These are phyloP conservation scores for Metschnikowia koreensis DNA, from an alignment of 805 yeast genomes.

Conservation along the genomic window DNA sequence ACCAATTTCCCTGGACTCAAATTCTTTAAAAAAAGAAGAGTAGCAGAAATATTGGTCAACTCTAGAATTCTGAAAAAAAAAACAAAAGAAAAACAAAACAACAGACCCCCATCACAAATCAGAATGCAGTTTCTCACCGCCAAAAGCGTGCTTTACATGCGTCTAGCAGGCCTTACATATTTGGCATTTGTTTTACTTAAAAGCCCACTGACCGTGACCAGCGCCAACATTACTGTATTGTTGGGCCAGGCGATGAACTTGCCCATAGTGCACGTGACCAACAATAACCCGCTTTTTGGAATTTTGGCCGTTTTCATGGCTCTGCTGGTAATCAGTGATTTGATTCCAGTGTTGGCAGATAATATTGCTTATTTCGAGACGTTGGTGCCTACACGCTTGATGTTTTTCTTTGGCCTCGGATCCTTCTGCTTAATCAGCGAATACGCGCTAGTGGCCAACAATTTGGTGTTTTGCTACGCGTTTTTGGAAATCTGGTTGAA, in stretches of 20 bases:
- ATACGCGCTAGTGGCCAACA: slow-evolving; percentile 54
- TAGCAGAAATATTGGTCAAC: too few relatives aligned
- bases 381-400: slow-evolving; percentile 56
- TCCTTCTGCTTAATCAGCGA: slow-evolving; percentile 47
- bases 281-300: slow-evolving; percentile 48
- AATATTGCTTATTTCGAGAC: slow-evolving; percentile 54
- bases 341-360: slow-evolving; percentile 48
- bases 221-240: slow-evolving; percentile 47
- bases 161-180: slow-evolving; percentile 45
- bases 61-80: too few relatives aligned
- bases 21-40: too few relatives aligned
- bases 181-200: slow-evolving; percentile 47
- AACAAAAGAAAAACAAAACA: too few relatives aligned
- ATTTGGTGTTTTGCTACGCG: slow-evolving; percentile 55
- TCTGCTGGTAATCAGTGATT: slow-evolving; percentile 48
- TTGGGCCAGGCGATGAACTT: slow-evolving; percentile 61
- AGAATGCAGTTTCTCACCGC: slow-evolving; percentile 54
- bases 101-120: too few relatives aligned
- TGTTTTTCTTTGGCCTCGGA: slow-evolving; percentile 48
- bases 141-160: slow-evolving; percentile 44
- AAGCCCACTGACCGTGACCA: slow-evolving; percentile 45
- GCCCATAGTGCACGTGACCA: slow-evolving; percentile 29
- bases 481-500: slow-evolving; percentile 72
- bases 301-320: slow-evolving; percentile 46
- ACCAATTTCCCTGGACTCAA: too few relatives aligned